Evolutionary conservation across 371 early-diverging fungal genomes (phyloP), one percentile per base, ranked within the genome.

Genomic region (Mucor mucedo): DNA sequence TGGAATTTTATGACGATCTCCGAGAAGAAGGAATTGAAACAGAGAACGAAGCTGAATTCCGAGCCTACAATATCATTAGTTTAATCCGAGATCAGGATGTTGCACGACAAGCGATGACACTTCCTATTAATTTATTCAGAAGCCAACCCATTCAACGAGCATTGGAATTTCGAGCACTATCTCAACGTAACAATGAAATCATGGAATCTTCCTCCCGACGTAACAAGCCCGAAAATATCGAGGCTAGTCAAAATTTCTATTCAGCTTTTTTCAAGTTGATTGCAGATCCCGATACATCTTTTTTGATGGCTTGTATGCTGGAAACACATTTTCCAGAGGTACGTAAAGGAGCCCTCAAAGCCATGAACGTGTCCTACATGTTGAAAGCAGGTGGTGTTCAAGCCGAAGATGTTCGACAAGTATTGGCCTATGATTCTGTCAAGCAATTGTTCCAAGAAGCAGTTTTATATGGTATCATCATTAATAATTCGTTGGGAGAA

Each of bases 31-130:
- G 83, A 7, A 68, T 84, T 4, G 61, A 61, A 4, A 85, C 85
- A 40, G 82, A 85, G 0, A 94, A 95, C 54, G 95, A 96, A 76
- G 83, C 94, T 4, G 95, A 96, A 72, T 95, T 96, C 67, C 84
- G 90, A 30, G 94, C 94, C 0, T 95, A 95, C 75, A 84, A 91
- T 60, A 78, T 96, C 9, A 77, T 93, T 7, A 77, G 87, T 5
- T 91, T 93, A 57, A 65, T 91, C 42, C 84, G 82, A 60, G 89
- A 92, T 63, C 79, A 84, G 27, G 93, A 92, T 54, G 76, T 89
- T 55, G 73, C 80, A 21, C 86, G 88, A 1, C 84, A 83, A 45
- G 82, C 84, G 2, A 87, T 89, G 55, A 70, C 79, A 4, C 73
- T 89, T 7, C 89, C 87, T 0, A 62, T 60, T 0, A 70, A 78